Percentiles rank a stretch among this genome's conserved stretches.
Conservation (phyloP, 1,284 basidiomycete genomes). For the Polyporus tsugae region DNA sequence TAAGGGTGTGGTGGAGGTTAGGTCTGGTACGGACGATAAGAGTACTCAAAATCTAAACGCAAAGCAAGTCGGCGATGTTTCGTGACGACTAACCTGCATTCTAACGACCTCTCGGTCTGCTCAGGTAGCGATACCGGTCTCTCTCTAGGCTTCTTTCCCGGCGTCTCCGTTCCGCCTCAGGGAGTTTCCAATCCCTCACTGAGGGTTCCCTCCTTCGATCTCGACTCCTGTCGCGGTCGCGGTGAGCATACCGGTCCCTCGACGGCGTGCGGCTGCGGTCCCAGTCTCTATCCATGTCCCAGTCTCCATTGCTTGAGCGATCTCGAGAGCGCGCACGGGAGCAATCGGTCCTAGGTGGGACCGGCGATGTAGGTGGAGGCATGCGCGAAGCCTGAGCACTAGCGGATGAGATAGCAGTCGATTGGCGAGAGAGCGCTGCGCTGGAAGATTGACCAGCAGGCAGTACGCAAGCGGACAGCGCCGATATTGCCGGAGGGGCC, state of each 20-base stretch:
- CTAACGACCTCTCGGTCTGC: background rate
- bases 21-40: background rate
- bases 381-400: conserved; percentile 2
- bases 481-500: conserved; percentile 4
- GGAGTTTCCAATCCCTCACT: conserved; percentile 6
- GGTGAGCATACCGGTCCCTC: background rate
- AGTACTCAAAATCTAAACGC: background rate
- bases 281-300: conserved; percentile 17
- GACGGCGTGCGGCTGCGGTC: conserved; percentile 14
- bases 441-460: background rate
- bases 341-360: background rate
- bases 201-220: conserved; percentile 11
- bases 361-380: conserved; percentile 1
- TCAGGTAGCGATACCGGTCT: conserved; percentile 6
- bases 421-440: background rate
- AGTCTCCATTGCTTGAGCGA: conserved; percentile 7
- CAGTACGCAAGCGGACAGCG: background rate
- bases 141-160: conserved; percentile 8
- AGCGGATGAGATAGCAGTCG: background rate
- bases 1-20: background rate
- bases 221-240: conserved; percentile 4
- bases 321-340: background rate
- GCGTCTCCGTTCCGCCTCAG: conserved; percentile 6
- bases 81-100: background rate
- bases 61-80: background rate